Conservation (phyloP, 2,329 filamentous ascomycete species). For the Macrophomina tecta region DNA sequence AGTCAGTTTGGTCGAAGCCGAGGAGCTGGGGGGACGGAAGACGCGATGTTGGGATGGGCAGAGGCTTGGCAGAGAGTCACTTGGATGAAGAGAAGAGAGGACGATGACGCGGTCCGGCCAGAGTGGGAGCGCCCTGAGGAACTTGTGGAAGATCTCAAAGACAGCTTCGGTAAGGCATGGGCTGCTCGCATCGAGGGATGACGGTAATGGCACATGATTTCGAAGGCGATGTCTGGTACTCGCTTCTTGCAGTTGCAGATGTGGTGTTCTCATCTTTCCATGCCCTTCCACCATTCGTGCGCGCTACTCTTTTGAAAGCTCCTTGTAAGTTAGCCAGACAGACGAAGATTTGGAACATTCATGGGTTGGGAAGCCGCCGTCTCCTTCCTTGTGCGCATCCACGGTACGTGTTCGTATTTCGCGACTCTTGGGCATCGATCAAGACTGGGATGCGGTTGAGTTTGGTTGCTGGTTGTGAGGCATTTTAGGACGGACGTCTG, state of each 20-base stretch:
- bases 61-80: constrained; percentile 44
- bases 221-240: not conserved
- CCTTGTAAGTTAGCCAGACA: not conserved
- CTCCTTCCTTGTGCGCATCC: too few relatives aligned
- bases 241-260: not conserved
- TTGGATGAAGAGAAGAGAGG: constrained; percentile 46
- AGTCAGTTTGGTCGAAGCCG: constrained; percentile 41
- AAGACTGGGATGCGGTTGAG: not conserved
- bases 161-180: constrained; percentile 41
- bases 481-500: constrained; percentile 13
- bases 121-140: constrained; percentile 50
- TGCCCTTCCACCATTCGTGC: not conserved
- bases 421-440: not conserved
- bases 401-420: not conserved
- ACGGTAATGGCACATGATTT: not conserved
- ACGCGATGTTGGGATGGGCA: constrained; percentile 44
- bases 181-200: constrained; percentile 23
- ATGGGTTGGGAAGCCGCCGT: too few relatives aligned
- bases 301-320: not conserved
- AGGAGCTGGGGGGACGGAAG: constrained; percentile 4
- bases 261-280: not conserved
- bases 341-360: not conserved
- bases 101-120: constrained; percentile 38
- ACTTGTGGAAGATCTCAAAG: constrained; percentile 50
- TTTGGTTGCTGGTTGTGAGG: constrained; percentile 17